These are phyloP conservation scores for Pinguiococcus pyrenoidosus DNA, from an alignment of 108 stramenopile species.

Conservation along the genomic window DNA sequence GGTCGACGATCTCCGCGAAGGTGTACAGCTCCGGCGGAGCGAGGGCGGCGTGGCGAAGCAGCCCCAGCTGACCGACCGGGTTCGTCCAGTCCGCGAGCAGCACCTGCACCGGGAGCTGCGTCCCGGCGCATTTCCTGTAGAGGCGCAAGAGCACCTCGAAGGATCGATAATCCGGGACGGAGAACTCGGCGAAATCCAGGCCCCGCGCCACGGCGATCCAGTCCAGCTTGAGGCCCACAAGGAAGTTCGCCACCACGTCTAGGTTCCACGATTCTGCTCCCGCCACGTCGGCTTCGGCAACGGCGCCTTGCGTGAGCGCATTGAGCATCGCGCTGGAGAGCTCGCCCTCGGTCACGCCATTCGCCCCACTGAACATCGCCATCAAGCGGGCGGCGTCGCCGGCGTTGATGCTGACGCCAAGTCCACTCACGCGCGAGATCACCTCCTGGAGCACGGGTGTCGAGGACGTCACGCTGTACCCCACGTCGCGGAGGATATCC, in stretches of 20 bases:
- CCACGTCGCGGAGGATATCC: conserved; percentile 62
- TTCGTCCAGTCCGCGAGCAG: conserved; percentile 63
- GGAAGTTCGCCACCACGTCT: conserved; percentile 58
- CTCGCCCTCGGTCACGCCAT: conserved; percentile 29
- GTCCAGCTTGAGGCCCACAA: conserved; percentile 38
- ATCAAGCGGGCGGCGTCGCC: conserved; percentile 58
- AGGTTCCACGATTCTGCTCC: conserved; percentile 61
- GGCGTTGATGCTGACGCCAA: conserved; percentile 44
- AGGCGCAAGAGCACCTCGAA: conserved; percentile 56
- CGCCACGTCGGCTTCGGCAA: background rate
- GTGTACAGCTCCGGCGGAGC: conserved; percentile 50
- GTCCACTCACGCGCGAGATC: conserved; percentile 35
- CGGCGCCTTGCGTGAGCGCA: conserved; percentile 10
- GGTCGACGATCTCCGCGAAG: conserved; percentile 51
- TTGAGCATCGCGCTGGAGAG: conserved; percentile 40
- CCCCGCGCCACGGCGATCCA: conserved; percentile 60
- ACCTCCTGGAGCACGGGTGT: conserved; percentile 57
- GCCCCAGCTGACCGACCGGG: conserved; percentile 55
- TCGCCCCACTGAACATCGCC: conserved; percentile 50
- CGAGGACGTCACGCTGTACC: conserved; percentile 60
- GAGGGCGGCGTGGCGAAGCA: conserved; percentile 51
- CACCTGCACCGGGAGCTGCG: conserved; percentile 43
- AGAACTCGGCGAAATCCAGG: conserved; percentile 71
- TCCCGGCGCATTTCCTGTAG: conserved; percentile 44
- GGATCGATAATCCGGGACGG: conserved; percentile 51